Evolutionary conservation across 2,329 filamentous ascomycete genomes (phyloP).

Genomic region (Fusarium sp.): DNA sequence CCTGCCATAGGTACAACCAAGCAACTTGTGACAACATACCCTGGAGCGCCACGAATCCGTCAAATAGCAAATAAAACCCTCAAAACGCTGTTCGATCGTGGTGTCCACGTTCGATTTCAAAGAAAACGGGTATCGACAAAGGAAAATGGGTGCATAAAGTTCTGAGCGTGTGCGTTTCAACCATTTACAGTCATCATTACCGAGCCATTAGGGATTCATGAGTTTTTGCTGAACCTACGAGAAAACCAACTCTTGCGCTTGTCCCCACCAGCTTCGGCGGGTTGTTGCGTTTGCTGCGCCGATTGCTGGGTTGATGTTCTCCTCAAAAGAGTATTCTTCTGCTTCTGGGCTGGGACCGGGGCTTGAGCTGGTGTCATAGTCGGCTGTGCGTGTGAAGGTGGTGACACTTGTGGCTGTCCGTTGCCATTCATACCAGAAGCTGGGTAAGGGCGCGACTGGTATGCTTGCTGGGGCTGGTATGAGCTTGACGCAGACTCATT

Average conservation of each 20-base stretch:
- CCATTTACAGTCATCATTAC: conserved; percentile 21
- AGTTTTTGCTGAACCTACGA: conserved; percentile 78
- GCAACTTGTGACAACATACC: conserved; percentile 25
- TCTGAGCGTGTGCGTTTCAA: conserved; percentile 27
- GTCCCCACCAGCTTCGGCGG: conserved; percentile 58
- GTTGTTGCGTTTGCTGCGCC: conserved; percentile 36
- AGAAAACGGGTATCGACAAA: conserved; percentile 49
- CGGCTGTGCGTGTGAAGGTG: conserved; percentile 46
- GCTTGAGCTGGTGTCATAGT: conserved; percentile 33
- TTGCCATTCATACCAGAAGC: conserved; percentile 49
- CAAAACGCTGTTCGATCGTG: conserved; percentile 5
- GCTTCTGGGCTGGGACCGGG: conserved; percentile 45
- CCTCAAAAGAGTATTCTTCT: conserved; percentile 49
- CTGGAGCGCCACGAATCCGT: conserved; percentile 12
- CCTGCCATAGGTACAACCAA: conserved; percentile 8
- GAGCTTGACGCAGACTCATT: conserved; percentile 77
- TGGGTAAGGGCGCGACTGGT: conserved; percentile 59
- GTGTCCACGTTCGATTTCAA: conserved; percentile 26
- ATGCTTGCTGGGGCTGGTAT: conserved; percentile 56
- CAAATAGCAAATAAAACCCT: conserved; percentile 9
- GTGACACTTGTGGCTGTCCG: conserved; percentile 45
- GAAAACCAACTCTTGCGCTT: conserved; percentile 95
- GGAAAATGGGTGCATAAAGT: conserved; percentile 36
- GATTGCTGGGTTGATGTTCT: conserved; percentile 48
- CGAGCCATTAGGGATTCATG: conserved; percentile 27